phyloP scores from a whole-genome alignment of 805 yeast species.

The Candida ortonii region DNA sequence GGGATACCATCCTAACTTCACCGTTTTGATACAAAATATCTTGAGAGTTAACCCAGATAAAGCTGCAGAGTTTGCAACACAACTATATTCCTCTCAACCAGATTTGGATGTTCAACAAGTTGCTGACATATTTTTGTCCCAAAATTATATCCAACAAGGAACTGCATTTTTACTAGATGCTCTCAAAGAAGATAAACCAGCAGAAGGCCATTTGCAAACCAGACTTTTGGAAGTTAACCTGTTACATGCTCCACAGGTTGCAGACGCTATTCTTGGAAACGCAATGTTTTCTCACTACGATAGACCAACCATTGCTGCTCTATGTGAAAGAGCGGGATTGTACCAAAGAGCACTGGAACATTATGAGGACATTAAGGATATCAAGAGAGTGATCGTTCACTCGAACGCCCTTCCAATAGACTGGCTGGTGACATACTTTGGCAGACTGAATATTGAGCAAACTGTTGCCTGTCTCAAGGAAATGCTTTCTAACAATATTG shows the following conservation, averaged over 20 bases:
- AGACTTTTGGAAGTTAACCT: constrained; percentile 89
- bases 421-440: constrained; percentile 91
- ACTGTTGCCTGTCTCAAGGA: constrained; percentile 83
- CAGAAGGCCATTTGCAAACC: constrained; percentile 95
- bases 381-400: constrained; percentile 90
- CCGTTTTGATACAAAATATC: constrained; percentile 84
- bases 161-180: constrained; percentile 96
- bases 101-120: constrained; percentile 78
- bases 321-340: constrained; percentile 95
- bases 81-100: constrained; percentile 62
- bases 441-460: constrained; percentile 92
- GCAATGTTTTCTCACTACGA: constrained; percentile 95
- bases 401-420: constrained; percentile 83
- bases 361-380: constrained; percentile 91
- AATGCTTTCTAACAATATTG: constrained; percentile 73
- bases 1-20: constrained; percentile 83
- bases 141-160: constrained; percentile 94
- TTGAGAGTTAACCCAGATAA: constrained; percentile 94
- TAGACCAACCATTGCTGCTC: constrained; percentile 84
- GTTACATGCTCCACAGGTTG: constrained; percentile 97
- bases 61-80: constrained; percentile 95
- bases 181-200: constrained; percentile 86
- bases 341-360: constrained; percentile 95
- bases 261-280: constrained; percentile 96
- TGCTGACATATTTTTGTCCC: constrained; percentile 92